Percentiles rank a stretch among this genome's conserved stretches.
phyloP scores from a whole-genome alignment of 2,329 filamentous ascomycete species.

The Fusarium subglutinans region DNA sequence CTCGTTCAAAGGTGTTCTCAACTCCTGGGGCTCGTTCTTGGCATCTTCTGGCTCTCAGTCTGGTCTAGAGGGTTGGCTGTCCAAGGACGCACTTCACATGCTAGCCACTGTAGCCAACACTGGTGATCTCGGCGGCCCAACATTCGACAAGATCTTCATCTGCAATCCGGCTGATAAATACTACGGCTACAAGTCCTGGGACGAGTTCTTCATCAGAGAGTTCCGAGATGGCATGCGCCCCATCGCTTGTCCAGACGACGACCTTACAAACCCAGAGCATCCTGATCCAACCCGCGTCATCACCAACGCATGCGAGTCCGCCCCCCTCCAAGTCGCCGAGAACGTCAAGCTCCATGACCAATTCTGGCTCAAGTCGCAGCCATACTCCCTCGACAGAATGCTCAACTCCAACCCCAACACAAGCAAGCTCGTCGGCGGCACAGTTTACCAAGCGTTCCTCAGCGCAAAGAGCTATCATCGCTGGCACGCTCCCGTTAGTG shows the following conservation, averaged over 20 bases:
- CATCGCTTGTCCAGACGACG: neutral
- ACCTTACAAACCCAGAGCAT: neutral
- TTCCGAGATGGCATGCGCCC: slow-evolving; percentile 1
- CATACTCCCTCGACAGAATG: slow-evolving; percentile 70
- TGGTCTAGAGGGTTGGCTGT: neutral
- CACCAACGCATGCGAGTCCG: slow-evolving; percentile 57
- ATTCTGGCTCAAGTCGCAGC: slow-evolving; percentile 74
- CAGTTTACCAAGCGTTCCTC: slow-evolving; percentile 74
- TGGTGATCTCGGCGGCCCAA: neutral
- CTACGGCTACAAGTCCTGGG: slow-evolving; percentile 14
- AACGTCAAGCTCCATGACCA: slow-evolving; percentile 61
- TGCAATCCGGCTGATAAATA: neutral
- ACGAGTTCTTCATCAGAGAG: slow-evolving; percentile 7
- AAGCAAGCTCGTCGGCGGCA: slow-evolving; percentile 65
- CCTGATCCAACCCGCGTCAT: slow-evolving; percentile 2
- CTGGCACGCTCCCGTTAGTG: slow-evolving; percentile 72
- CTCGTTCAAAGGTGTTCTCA: neutral
- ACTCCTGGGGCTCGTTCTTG: slow-evolving; percentile 1
- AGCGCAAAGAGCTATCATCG: slow-evolving; percentile 72
- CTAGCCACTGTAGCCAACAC: slow-evolving; percentile 12
- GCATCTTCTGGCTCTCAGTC: neutral
- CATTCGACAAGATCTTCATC: slow-evolving; percentile 6
- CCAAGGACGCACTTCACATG: neutral
- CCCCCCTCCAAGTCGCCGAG: slow-evolving; percentile 58
- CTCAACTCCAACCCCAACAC: slow-evolving; percentile 60